Base-by-base conservation (phyloP, 371 early-diverging fungal genomes). In the Syncephalastrum contaminatum region DNA sequence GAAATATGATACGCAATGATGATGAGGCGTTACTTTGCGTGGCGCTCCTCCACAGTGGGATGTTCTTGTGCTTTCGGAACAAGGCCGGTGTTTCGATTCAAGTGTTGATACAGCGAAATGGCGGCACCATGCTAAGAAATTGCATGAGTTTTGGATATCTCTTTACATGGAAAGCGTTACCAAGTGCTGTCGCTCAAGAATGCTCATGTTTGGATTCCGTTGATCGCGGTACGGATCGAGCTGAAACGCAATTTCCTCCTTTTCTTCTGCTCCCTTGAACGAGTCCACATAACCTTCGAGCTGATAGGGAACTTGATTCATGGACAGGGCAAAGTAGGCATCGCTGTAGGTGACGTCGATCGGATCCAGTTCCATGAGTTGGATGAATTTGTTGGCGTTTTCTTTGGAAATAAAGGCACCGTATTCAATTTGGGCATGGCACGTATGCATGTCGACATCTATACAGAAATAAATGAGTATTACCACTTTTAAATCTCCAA, bases 271-370 rank as follows among this genome's bases (percentile, higher is more conserved):
- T 36, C 21, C 47, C 21, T 19, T 27, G 42, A 53, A 4, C 47
- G 40, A 18, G 36, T 42, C 44, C 50, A 51, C 0, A 4, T 53
- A 41, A 12, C 71, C 69, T 55, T 85, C 82, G 12, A 84, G 59
- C 22, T 76, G 78, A 52, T 83, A 82, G 0, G 84, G 85, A 1
- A 75, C 74, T 48, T 85, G 83, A 48, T 86, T 86, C 69, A 78
- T 70, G 51, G 65, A 83, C 14, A 74, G 69, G 2, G 69, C 71
- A 59, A 82, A 86, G 58, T 86, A 84, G 67, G 80, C 73, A 43
- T 86, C 86, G n/a, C 76, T 76, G 52, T 72, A 80, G 3, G 62
- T 72, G 50, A 78, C 70, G 30, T 81, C 80, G 12, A 76, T 60
- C 4, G 80, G 72, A 36, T 70, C 70, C 58, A 80, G 66, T 21